phyloP scores from a whole-genome alignment of 139 green algal species.

The Chlamydomonas schloesseri region DNA sequence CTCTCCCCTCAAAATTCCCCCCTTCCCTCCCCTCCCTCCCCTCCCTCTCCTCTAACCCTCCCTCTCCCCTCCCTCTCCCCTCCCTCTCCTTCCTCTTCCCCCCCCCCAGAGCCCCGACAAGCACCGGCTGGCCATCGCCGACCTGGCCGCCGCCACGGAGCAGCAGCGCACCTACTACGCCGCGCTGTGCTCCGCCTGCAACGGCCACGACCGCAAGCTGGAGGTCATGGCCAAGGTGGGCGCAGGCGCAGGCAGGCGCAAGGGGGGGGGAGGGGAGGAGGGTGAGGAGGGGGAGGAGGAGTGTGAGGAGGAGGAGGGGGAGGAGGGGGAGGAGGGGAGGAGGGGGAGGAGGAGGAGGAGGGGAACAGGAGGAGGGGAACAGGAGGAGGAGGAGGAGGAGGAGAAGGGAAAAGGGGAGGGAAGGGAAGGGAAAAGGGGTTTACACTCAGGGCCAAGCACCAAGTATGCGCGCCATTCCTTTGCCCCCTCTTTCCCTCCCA shows the following conservation, averaged over 20 bases:
- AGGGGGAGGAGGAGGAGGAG: no score
- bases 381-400: no score
- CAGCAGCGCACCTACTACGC: constrained; percentile 50
- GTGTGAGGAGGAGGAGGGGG: neutral
- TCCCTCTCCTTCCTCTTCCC: neutral
- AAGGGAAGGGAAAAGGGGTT: no score
- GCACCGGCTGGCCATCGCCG: constrained; percentile 40
- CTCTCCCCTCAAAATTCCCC: no score
- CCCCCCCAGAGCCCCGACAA: constrained; percentile 46
- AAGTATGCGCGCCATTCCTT: no score
- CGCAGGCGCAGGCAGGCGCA: no score
- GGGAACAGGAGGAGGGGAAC: no score
- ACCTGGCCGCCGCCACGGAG: constrained; percentile 45
- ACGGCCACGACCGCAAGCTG: constrained; percentile 58
- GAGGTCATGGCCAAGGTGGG: constrained; percentile 59
- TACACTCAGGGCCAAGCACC: no score
- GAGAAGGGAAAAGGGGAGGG: no score
- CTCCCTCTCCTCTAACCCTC: neutral
- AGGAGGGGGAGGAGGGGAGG: no score
- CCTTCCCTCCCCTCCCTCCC: neutral
- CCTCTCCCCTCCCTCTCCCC: constrained; percentile 60
- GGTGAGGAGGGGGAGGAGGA: neutral
- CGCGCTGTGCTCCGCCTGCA: constrained; percentile 46
- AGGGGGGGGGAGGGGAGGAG: neutral
- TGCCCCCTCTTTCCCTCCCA: no score